These are phyloP conservation scores for Ophiostoma pallidulum DNA, from an alignment of 2,329 filamentous ascomycete species.

Conservation along the genomic window DNA sequence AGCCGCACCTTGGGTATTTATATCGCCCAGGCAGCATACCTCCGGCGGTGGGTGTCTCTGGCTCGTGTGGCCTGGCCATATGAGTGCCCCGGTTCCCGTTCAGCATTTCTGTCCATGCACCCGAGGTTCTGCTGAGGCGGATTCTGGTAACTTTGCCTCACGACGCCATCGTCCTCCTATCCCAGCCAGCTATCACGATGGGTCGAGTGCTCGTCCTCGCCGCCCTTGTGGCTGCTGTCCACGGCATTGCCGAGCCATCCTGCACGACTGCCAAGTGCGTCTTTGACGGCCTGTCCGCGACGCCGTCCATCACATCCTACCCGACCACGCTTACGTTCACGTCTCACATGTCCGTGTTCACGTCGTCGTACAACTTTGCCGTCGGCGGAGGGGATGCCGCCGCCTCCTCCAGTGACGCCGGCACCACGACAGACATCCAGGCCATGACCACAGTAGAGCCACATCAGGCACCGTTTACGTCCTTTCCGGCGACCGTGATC, in stretches of 20 bases:
- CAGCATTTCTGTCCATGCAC: no score
- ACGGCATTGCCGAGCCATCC: slow-evolving; percentile 3
- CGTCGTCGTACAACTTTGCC: not conserved
- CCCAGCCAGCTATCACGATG: no score
- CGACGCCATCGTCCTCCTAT: no score
- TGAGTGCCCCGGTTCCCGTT: no score
- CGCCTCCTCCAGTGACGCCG: not conserved
- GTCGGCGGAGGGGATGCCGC: not conserved
- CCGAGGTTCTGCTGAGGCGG: no score
- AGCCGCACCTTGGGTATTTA: no score
- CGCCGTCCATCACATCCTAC: slow-evolving; percentile 3
- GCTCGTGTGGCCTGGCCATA: no score
- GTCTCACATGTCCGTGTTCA: not conserved
- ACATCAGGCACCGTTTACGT: not conserved
- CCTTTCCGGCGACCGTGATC: not conserved
- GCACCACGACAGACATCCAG: slow-evolving; percentile 6
- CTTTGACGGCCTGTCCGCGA: not conserved
- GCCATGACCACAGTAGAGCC: not conserved
- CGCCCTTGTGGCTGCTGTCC: not conserved
- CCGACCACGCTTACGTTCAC: slow-evolving; percentile 6
- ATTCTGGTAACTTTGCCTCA: no score
- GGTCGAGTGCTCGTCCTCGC: no score
- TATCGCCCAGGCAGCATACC: no score
- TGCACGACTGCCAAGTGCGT: slow-evolving; percentile 5
- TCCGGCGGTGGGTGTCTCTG: no score